Base-by-base conservation (phyloP, 495 filamentous ascomycete genomes). In the Aspergillus incahuasiensis region DNA sequence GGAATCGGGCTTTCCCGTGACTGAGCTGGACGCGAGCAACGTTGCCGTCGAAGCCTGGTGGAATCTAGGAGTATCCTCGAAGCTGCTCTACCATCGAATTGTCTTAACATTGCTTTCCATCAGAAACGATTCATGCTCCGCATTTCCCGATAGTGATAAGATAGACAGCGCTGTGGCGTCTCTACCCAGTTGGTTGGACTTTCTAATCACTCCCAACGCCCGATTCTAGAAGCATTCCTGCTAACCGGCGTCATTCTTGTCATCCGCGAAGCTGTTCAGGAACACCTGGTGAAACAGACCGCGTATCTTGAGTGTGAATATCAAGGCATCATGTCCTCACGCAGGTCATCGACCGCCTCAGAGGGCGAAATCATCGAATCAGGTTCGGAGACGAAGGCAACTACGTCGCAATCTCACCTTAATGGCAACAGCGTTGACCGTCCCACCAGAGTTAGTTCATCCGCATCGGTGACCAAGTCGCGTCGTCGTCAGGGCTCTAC, bases 301-400 rank as follows among this genome's bases (percentile, higher is more conserved):
- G 40, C 21, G 9, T 28, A 32, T 19, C 18, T 49, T 25, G 25
- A 48, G 32, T 55, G 16, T 19, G 42, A 51, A 38, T 40, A 40
- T 44, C 21, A 40, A 52, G 34, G 22, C 47, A 48, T 18, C 59
- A 69, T 75, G 73, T 67, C 71, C 62, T 67, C 73, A 59, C 63
- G 54, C 60, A 68, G 66, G 64, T 74, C 65, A 46, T 80, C 78
- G 61, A 74, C 72, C 62, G 76, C 74, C 63, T 81, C 78, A 75
- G 88, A 95, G 77, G 91, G 91, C 73, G 91, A 96, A 82, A 91
- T 95, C 72, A 74, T 87, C 75, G 90, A 88, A 75, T 82, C 83
- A 73, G 79, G 75, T 73, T 79, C 74, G 77, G 84, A 84, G 78
- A 75, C 63, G 73, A 84, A 83, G 83, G 84, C 82, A 86, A 84